Evolutionary conservation across 768 basidiomycete species (phyloP), one percentile per base, ranked within the genome.

Genomic region (Kwoniella pini): DNA sequence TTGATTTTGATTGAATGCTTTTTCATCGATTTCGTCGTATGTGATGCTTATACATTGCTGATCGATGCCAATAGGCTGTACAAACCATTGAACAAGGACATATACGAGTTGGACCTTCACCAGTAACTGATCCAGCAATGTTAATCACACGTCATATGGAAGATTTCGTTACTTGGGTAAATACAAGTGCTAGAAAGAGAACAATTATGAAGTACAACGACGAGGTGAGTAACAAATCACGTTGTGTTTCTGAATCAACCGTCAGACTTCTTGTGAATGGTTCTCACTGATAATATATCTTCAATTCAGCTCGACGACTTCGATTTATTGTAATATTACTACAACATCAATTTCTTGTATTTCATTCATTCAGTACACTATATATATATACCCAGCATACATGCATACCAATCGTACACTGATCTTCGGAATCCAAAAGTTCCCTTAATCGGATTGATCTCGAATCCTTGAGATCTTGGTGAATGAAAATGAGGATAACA

Each of bases 141-240:
- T 83, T 99, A 52, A 92, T 99, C 60, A 95, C 91, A 39, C 90
- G 95, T 70, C 89, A 92, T 67, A 94, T 96, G 93, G 93, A 98
- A 75, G 96, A 99, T 83, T 99, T 94, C 80, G 91, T 98, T 44
- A 99, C 96, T 33, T 99, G 96, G 96, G 94, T 98, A 21, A 94
- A 97, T 75, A 91, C 91, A 24, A 94, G 91, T 67, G 95, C 95
- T 77, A 85, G 97, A 75, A 97, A 95, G 85, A 84, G 95, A 55
- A 93, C 91, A 0, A 86, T 98, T 79, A 88, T 93, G 89, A 80
- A 82, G 61, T 99, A 99, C 83, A 99, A 99, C 77, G 94, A 96
- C 80, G 88, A 96, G 85, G 90, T 90, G 54, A 31, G 82, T 73
- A 11, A 6, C 19, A 42, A 6, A 9, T n/a, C n/a, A n/a, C n/a